Conservation (phyloP, 768 basidiomycete genomes). For the Strobilomyces echinocephalus region DNA sequence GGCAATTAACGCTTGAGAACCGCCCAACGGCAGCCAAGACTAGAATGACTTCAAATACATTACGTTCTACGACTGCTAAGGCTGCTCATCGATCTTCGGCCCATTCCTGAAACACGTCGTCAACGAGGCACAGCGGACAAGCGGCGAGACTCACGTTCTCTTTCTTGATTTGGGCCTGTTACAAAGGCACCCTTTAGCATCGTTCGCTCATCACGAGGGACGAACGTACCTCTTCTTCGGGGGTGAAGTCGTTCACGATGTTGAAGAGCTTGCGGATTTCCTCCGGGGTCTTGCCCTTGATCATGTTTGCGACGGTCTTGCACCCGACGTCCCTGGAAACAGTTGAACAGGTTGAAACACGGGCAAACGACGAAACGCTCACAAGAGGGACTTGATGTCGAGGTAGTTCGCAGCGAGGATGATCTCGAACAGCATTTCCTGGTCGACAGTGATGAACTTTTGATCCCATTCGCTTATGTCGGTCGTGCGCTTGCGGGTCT, state of each 20-base stretch:
- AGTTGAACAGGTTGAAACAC: constrained; percentile 3
- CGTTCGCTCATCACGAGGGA: constrained; percentile 1
- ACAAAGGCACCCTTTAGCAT: constrained; percentile 3
- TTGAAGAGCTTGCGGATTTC: constrained; percentile 98
- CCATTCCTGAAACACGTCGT: constrained; percentile 63
- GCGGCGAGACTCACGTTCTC: constrained; percentile 73
- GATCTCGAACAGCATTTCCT: constrained; percentile 99
- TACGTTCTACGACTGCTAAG: constrained; percentile 21
- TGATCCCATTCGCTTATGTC: constrained; percentile 99
- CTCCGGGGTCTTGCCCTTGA: constrained; percentile 99
- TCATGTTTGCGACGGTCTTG: constrained; percentile 99
- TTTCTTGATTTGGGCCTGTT: constrained; percentile 95
- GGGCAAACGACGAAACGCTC: constrained; percentile 27
- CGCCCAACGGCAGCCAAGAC: constrained; percentile 15
- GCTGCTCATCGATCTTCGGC: constrained; percentile 76
- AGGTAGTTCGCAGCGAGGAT: constrained; percentile 99
- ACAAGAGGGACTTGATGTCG: constrained; percentile 98
- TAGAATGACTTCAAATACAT: constrained; percentile 21
- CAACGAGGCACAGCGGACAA: constrained; percentile 5
- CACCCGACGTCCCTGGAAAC: constrained; percentile 85
- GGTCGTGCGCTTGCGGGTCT: constrained; percentile 95
- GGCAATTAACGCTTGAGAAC: constrained; percentile 14
- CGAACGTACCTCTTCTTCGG: constrained; percentile 86
- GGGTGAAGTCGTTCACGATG: constrained; percentile 97
- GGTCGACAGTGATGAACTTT: constrained; percentile 97